Conservation (phyloP, 257 asterid genomes). For the Scutellaria galericulata region DNA sequence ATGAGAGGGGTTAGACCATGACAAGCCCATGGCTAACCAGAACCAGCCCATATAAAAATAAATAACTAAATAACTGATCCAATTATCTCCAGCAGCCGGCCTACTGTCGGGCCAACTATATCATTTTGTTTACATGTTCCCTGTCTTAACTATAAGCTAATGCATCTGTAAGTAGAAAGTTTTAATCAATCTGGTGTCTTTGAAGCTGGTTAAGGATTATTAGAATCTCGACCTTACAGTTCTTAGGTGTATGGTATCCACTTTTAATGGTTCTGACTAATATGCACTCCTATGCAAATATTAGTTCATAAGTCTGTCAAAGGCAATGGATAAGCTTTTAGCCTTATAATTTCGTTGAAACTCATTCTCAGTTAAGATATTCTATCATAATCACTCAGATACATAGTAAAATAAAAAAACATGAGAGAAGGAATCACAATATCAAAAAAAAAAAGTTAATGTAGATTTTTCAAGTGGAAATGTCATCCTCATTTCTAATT, state of each 20-base stretch:
- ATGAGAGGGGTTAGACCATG: too few relatives aligned
- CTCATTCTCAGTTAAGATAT: too few relatives aligned
- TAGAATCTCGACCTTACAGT: neutral
- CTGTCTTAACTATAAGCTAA: slow-evolving; percentile 17
- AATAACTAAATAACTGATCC: too few relatives aligned
- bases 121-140: neutral
- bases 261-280: neutral
- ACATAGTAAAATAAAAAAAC: too few relatives aligned
- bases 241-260: neutral
- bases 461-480: neutral
- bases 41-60: too few relatives aligned
- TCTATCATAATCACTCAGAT: neutral
- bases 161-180: neutral
- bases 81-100: too few relatives aligned
- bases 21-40: too few relatives aligned
- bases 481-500: slow-evolving; percentile 10
- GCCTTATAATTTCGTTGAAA: too few relatives aligned
- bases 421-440: neutral
- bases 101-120: too few relatives aligned
- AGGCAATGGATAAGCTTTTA: neutral
- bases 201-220: too few relatives aligned
- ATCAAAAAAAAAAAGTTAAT: neutral
- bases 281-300: slow-evolving; percentile 13
- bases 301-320: neutral
- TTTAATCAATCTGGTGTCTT: too few relatives aligned